Percentiles rank a stretch among this genome's conserved stretches.
phyloP scores from a whole-genome alignment of 2,329 filamentous ascomycete species.

The Elsinoe necatrix region DNA sequence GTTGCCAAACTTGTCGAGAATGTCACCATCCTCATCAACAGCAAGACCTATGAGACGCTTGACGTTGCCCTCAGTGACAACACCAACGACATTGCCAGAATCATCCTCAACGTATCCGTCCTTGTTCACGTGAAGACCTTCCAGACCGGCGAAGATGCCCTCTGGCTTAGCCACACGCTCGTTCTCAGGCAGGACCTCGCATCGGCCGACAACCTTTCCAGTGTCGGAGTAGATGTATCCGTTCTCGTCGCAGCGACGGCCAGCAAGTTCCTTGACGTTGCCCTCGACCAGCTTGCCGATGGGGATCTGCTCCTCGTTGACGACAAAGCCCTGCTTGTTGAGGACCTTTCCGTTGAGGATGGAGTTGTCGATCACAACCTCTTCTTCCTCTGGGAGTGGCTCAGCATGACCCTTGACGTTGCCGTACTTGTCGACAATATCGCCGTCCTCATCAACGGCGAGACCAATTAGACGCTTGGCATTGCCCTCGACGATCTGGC shows the following conservation, averaged over 20 bases:
- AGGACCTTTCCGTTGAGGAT: constrained; percentile 45
- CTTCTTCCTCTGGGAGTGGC: constrained; percentile 42
- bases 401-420: constrained; percentile 55
- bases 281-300: constrained; percentile 50
- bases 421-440: constrained; percentile 53
- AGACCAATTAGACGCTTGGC: constrained; percentile 51
- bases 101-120: constrained; percentile 67
- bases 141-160: constrained; percentile 60
- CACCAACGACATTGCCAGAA: constrained; percentile 68
- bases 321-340: constrained; percentile 53
- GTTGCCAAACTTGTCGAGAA: constrained; percentile 66
- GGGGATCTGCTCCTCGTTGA: constrained; percentile 45
- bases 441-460: constrained; percentile 54
- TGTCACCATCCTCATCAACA: constrained; percentile 76
- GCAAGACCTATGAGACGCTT: constrained; percentile 63
- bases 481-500: constrained; percentile 50
- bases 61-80: constrained; percentile 60
- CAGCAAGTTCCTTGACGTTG: constrained; percentile 48
- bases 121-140: constrained; percentile 57
- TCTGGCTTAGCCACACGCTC: constrained; percentile 51
- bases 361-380: constrained; percentile 41
- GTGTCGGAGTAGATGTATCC: constrained; percentile 49
- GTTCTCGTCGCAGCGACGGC: constrained; percentile 47
- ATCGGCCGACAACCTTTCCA: constrained; percentile 49
- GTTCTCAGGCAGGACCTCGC: constrained; percentile 49